Conservation (phyloP, 2,329 filamentous ascomycete species). For the Leptodontidium sp. region DNA sequence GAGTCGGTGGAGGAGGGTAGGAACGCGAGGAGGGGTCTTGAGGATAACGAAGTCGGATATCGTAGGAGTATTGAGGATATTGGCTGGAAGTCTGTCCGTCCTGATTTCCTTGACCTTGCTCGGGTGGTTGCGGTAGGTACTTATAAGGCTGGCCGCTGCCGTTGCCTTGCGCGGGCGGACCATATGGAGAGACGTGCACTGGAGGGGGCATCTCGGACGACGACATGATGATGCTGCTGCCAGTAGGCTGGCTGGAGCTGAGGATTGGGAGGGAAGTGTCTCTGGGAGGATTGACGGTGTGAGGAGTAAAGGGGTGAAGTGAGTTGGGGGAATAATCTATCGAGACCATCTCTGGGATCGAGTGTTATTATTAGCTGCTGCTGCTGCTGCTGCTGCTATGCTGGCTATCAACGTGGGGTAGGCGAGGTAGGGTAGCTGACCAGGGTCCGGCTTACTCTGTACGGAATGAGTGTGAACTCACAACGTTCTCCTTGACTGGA, state of each 20-base stretch:
- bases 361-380: conserved; percentile 16
- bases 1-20: conserved; percentile 29
- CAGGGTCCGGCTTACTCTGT: conserved; percentile 36
- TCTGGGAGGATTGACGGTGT: background rate
- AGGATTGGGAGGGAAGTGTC: background rate
- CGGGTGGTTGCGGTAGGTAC: conserved; percentile 18
- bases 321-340: conserved; percentile 27
- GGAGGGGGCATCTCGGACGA: conserved; percentile 20
- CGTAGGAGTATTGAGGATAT: conserved; percentile 40
- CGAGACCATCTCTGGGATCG: conserved; percentile 29
- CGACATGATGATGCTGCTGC: conserved; percentile 26
- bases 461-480: conserved; percentile 1
- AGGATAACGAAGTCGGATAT: conserved; percentile 39
- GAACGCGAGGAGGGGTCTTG: conserved; percentile 30
- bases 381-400: background rate
- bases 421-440: conserved; percentile 18
- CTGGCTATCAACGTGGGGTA: conserved; percentile 31
- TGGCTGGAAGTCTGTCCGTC: conserved; percentile 32
- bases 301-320: conserved; percentile 10
- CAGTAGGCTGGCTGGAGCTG: conserved; percentile 12
- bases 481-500: background rate
- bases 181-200: conserved; percentile 34
- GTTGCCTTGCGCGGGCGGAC: conserved; percentile 21
- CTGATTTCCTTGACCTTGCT: conserved; percentile 22
- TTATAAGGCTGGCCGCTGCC: conserved; percentile 22